Evolutionary conservation across 1,284 basidiomycete species (phyloP).

Genomic region (Butyriboletus regius): DNA sequence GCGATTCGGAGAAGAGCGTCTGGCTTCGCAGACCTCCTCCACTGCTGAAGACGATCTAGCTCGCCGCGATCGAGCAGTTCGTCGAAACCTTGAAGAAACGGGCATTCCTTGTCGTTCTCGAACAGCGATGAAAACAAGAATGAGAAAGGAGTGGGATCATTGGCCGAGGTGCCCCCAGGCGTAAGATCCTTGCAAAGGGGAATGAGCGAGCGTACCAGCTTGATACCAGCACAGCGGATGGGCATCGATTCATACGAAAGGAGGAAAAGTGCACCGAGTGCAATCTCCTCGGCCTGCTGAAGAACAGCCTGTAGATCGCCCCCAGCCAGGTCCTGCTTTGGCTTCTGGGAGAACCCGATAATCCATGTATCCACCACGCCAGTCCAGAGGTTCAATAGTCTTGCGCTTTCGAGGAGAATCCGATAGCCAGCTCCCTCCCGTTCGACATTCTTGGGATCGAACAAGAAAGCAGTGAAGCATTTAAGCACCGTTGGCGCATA

Average conservation of each 20-base stretch:
- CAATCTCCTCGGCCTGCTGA: constrained; percentile 53
- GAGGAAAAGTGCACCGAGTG: constrained; percentile 72
- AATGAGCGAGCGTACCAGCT: constrained; percentile 51
- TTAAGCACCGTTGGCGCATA: constrained; percentile 60
- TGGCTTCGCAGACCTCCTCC: constrained; percentile 47
- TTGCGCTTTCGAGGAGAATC: constrained; percentile 57
- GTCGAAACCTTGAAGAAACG: constrained; percentile 56
- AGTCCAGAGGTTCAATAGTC: constrained; percentile 69
- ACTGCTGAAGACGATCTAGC: constrained; percentile 53
- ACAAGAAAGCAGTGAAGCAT: constrained; percentile 70
- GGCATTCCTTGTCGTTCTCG: constrained; percentile 24
- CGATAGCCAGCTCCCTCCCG: constrained; percentile 60
- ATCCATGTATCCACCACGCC: constrained; percentile 69
- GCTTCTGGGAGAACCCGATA: constrained; percentile 39
- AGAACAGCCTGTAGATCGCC: constrained; percentile 36
- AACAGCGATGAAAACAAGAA: constrained; percentile 44
- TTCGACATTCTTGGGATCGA: constrained; percentile 62
- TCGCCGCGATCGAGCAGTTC: constrained; percentile 58
- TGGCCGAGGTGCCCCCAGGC: constrained; percentile 28
- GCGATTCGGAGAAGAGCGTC: constrained; percentile 58
- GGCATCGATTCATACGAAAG: constrained; percentile 55
- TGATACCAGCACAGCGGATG: constrained; percentile 54
- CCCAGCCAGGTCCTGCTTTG: constrained; percentile 37
- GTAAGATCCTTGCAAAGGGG: constrained; percentile 38
- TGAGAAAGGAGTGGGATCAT: constrained; percentile 17